Base-by-base conservation (phyloP, 805 yeast genomes). In the Schizosaccharomyces cryophilus region DNA sequence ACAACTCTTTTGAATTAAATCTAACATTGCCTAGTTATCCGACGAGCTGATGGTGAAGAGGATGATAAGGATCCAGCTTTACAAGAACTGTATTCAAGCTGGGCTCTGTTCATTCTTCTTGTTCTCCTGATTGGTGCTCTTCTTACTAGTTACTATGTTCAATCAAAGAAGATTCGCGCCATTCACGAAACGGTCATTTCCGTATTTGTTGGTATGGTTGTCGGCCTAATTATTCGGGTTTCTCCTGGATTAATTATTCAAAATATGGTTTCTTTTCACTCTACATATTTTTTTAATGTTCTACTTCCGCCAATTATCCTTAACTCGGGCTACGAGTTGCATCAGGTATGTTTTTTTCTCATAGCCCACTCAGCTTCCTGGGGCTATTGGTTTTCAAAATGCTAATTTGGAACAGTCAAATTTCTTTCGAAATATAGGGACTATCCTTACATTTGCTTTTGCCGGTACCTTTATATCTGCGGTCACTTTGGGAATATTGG, bases 181-280 rank as follows among this genome's bases (percentile, higher is more conserved):
- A 80, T 93, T n/a, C 99, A 93, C 72, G 99, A 93, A 73, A 93
- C 98, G 0, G 97, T 93, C 48, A 74, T 94, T 56, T 87, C 97
- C 1, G 93, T 93, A 63, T 88, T 93, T 69, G 88, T 90, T 67
- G 99, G 99, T 24, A 66, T 66, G 69, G 76, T 87, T 58, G 95
- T 93, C 31, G 99, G 99, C 0, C 71, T 94, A 42, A 79, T 93
- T 26, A 88, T 94, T 63, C 78, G 99, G 66, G 77, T 90, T 26
- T 78, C 87, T 2, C 98, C 99, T 0, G 98, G 98, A 58, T 96
- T 88, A 70, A 88, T 87, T 71, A 94, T 93, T 67, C 98, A 94
- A 73, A 95, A 89, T 68, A 87, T 95, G 4, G 96, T 93, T 60
- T 88, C 95, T 63, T 93, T 93, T 77, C 90, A 90, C 66, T 86